Base-by-base conservation (phyloP, 768 basidiomycete species). In the Rhodotorula kratochvilovae region DNA sequence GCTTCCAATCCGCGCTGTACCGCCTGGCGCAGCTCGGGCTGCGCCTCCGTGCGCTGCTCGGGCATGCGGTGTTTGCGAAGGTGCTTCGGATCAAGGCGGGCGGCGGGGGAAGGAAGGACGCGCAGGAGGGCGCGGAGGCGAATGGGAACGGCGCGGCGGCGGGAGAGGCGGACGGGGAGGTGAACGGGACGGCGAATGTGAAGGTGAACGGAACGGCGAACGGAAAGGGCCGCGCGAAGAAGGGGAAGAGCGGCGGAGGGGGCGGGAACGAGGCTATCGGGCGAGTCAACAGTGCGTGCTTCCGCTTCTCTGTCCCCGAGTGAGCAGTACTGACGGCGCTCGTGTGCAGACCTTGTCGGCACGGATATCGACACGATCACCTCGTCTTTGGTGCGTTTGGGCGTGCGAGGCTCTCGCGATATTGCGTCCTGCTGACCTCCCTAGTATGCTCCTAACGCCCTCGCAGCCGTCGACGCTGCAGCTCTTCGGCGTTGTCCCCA, bases 281-380 rank as follows among this genome's bases (percentile, higher is more conserved):
- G 2, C 31, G 68, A 29, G 72, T 74, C 33, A 74, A 74, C 43
- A 74, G 69, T 70, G 39, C 36, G 69, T 54, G 11, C 31, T n/a
- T 21, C 43, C 35, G 8, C 17, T 12, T 43, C 23, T n/a, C 12
- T 17, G 1, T 6, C 21, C 23, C 15, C 5, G 23, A 1, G 2
- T 10, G 2, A 7, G n/a, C 17, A 36, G 23, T 33, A 19, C 39
- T 33, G n/a, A 35, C 58, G 8, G 31, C 12, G 6, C 2, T 4
- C n/a, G 43, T 16, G 2, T 4, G 39, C 59, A 70, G 69, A 74
- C 42, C 61, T 74, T 27, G 72, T 74, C 46, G 72, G 72, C 5
- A 74, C 72, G 27, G 72, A 74, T 48, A 58, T 74, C 53, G 72
- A 74, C 43, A 63, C 63, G 35, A 70, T 74, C 58, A 74, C 72